Base-by-base conservation (phyloP, 257 asterid species). In the Perilla frutescens region DNA sequence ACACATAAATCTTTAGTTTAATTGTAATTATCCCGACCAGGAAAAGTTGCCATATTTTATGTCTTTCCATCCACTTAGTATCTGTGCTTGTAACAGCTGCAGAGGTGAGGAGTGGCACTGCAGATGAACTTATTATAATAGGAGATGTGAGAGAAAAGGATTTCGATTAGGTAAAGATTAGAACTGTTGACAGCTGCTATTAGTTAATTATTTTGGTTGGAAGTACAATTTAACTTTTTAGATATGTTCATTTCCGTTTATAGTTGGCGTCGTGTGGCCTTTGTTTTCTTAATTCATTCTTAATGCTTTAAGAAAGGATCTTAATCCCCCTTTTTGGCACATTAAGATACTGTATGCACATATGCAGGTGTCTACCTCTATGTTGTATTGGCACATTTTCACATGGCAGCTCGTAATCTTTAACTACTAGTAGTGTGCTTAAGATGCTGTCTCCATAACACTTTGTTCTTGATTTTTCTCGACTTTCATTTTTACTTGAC, bases 211-310 rank as follows among this genome's bases (percentile, higher is more conserved):
- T 4, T 78, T 64, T 12, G 67, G 10, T 73, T 54, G 60, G 47
- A 84, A 85, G 90, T 85, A 87, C 88, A 73, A 26, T 48, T 55
- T 58, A 65, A 56, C 90, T 86, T 87, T 81, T 67, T 74, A 68
- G 78, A 53, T 70, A 67, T 64, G 66, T 65, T 62, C 11, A 11
- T 66, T 75, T 76, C 79, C 39, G 26, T 55, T 65, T 81, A 43
- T 69, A 74, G 83, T 68, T 81, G 77, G 76, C 68, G 51, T 81
- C 67, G 51, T 73, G 80, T 70, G 83, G 41, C 31, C 64, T 77
- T 72, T 10, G 60, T 14, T 62, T 77, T 65, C 61, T 71, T 71
- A 61, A 34, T 56, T 36, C 40, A 34, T 62, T 62, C 64, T 79
- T 56, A 44, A 39, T 79, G 47, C 68, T 66, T 62, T 47, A 55